Percentiles rank a stretch among this genome's conserved stretches.
Conservation (phyloP, 2,329 filamentous ascomycete species). For the Lasiodiplodia theobromae region DNA sequence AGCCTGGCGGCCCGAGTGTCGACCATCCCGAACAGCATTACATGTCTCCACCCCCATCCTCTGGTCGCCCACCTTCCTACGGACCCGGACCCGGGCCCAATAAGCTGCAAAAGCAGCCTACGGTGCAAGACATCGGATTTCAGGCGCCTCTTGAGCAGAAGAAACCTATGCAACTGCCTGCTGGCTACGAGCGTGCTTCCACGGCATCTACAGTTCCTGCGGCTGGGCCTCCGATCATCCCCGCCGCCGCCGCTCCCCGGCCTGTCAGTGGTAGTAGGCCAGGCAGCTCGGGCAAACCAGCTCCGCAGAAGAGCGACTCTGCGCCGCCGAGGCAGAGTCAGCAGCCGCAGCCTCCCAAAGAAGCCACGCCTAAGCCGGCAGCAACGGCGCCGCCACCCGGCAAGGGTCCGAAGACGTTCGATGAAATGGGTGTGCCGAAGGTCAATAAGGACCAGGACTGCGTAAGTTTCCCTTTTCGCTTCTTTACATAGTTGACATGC, state of each 20-base stretch:
- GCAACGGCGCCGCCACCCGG: constrained; percentile 33
- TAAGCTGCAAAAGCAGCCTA: constrained; percentile 51
- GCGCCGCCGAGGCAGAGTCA: constrained; percentile 24
- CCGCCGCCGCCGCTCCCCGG: not conserved
- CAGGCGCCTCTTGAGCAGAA: constrained; percentile 38
- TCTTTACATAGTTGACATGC: constrained; percentile 14
- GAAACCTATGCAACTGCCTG: constrained; percentile 40
- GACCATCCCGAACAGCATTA: constrained; percentile 42
- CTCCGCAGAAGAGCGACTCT: constrained; percentile 24
- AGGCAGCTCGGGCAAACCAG: constrained; percentile 1
- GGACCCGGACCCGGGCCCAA: constrained; percentile 54
- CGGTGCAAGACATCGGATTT: constrained; percentile 45
- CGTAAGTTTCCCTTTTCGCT: constrained; percentile 64
- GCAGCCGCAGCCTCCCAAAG: constrained; percentile 36
- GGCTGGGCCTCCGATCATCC: constrained; percentile 11
- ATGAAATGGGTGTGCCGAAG: constrained; percentile 94
- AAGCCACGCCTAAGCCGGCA: constrained; percentile 39
- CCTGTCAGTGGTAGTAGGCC: constrained; percentile 6
- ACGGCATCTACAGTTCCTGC: constrained; percentile 13
- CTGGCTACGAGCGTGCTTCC: constrained; percentile 26
- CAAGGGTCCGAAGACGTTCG: constrained; percentile 87
- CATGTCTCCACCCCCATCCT: constrained; percentile 48
- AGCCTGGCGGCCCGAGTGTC: constrained; percentile 47
- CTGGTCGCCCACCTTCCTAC: constrained; percentile 46
- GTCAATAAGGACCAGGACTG: constrained; percentile 88